Base-by-base conservation (phyloP, 306 rosid genomes). In the Crotalaria pallida region DNA sequence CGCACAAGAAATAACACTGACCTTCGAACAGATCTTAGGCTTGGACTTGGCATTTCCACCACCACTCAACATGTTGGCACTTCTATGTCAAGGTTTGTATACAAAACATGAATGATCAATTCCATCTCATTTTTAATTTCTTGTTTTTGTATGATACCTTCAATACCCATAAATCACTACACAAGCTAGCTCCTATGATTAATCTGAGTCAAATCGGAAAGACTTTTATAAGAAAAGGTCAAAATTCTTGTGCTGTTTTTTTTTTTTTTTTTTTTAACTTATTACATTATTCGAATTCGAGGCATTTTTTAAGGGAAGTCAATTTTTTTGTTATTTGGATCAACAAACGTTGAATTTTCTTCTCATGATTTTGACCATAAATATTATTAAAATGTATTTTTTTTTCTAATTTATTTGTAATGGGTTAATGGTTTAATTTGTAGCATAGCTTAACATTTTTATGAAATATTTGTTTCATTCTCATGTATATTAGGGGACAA, bases 11-110 rank as follows among this genome's bases (percentile, higher is more conserved):
- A 72, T n/a, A n/a, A 66, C n/a, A 2, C 19, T 48, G 71, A 75
- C 31, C 87, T 81, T 77, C 79, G 60, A 58, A 83, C 91, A 18
- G 96, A 89, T 77, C 89, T 89, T 45, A 79, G 83, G 45, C 96
- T 86, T 41, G 96, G 96, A 11, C 78, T 84, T 0, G 58, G 84
- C 89, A 57, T 85, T 70, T 75, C 85, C 1, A 15, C 89, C 1
- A 15, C 89, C 15, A 71, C 92, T 56, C 83, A 70, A 62, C 78
- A 33, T 82, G 41, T 56, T 59, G 70, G 43, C 67, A 45, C 83
- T 75, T 74, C 84, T 16, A 33, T 31, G 41, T 81, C 84, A 75
- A 77, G 89, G 87, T 87, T 47, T 21, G 17, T 57, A 26, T 12
- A 0, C 53, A 26, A 34, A 26, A 72, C 60, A 51, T 48, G 31